Conservation (phyloP, 305 asterid species). For the Fraxinus nigra region DNA sequence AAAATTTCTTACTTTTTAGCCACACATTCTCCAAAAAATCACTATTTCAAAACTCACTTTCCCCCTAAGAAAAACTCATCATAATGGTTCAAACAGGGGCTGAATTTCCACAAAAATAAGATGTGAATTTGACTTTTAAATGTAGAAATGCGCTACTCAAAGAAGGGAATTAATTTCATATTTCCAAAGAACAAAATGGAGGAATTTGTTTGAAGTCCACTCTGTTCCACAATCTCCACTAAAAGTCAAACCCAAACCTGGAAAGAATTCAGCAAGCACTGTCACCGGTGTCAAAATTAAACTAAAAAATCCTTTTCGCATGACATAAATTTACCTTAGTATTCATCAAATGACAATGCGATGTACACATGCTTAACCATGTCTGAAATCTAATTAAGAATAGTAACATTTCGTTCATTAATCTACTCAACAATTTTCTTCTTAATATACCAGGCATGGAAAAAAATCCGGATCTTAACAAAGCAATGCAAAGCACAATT, state of each 20-base stretch:
- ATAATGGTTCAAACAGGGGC: neutral
- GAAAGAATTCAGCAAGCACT: neutral
- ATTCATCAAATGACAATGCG: neutral
- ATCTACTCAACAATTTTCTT: neutral
- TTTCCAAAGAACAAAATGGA: neutral
- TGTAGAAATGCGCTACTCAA: neutral
- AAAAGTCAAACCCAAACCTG: neutral
- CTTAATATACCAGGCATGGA: neutral
- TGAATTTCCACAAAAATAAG: neutral
- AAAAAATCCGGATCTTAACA: neutral
- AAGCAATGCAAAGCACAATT: slow-evolving; percentile 17
- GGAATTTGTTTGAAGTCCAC: neutral
- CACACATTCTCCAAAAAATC: neutral
- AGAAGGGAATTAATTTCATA: neutral
- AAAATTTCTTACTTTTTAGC: neutral
- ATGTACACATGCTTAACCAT: neutral
- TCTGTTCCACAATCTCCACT: neutral
- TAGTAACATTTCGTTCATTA: neutral
- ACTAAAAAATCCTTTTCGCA: neutral
- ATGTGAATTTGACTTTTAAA: neutral
- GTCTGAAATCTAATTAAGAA: neutral
- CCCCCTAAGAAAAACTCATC: neutral
- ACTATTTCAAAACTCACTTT: neutral
- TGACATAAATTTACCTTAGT: neutral
- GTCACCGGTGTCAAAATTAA: neutral